Percentiles rank a stretch among this genome's conserved stretches.
Evolutionary conservation across 495 filamentous ascomycete genomes (phyloP).

Genomic region (Bathelium albidoporum): DNA sequence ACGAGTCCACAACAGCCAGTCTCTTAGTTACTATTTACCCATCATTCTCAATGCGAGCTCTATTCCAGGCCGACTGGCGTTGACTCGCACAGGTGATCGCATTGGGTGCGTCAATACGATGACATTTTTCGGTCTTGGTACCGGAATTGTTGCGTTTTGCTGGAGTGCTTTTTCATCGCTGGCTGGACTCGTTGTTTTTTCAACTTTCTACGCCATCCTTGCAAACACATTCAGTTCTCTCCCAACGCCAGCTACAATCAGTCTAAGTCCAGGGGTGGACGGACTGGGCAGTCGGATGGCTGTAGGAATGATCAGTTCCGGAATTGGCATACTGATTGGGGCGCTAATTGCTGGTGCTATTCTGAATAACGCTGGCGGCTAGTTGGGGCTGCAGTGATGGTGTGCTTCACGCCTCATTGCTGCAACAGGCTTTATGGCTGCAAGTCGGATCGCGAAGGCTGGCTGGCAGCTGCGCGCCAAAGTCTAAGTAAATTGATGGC

Average conservation of each 20-base stretch:
- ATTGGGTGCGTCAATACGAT: neutral
- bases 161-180: neutral
- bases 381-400: neutral
- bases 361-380: neutral
- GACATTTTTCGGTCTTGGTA: neutral
- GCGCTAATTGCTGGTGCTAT: neutral
- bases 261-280: constrained; percentile 40
- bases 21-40: neutral
- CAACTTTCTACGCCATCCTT: constrained; percentile 58
- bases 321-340: neutral
- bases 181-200: constrained; percentile 40
- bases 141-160: neutral
- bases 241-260: constrained; percentile 44
- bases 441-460: neutral
- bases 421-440: neutral
- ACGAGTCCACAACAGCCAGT: neutral
- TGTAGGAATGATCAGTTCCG: constrained; percentile 29
- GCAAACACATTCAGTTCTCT: constrained; percentile 50
- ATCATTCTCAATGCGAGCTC: neutral
- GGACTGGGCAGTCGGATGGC: constrained; percentile 57
- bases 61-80: neutral
- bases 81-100: neutral
- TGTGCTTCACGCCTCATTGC: neutral
- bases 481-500: too few relatives aligned
- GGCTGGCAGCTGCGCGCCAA: neutral